Percentiles rank a stretch among this genome's conserved stretches.
Conservation (phyloP, 768 basidiomycete species). For the Collybia nuda region DNA sequence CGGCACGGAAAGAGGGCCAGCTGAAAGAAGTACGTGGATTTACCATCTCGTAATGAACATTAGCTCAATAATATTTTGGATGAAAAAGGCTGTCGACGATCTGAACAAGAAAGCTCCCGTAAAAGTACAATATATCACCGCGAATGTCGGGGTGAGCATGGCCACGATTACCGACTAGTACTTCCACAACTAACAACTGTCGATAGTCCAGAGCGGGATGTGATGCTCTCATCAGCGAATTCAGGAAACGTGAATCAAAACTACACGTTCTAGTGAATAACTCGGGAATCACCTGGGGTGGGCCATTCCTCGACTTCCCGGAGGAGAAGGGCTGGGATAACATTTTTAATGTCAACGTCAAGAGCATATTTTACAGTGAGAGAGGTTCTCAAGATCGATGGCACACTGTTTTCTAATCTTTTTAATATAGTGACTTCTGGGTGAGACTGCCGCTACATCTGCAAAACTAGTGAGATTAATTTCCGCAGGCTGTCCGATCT, state of each 20-base stretch:
- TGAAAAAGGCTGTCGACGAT: constrained; percentile 47
- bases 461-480: not conserved
- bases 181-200: not conserved
- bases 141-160: constrained; percentile 69
- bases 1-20: constrained; percentile 77
- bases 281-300: constrained; percentile 80
- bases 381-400: constrained; percentile 6
- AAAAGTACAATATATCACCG: constrained; percentile 70
- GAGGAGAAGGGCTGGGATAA: constrained; percentile 88
- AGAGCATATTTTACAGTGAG: constrained; percentile 80
- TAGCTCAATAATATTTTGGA: not conserved
- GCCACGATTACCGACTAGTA: not conserved
- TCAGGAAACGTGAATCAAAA: constrained; percentile 68
- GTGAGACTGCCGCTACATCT: constrained; percentile 22
- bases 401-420: not conserved
- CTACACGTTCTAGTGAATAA: constrained; percentile 86
- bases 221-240: constrained; percentile 64
- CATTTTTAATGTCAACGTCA: constrained; percentile 81
- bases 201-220: constrained; percentile 77
- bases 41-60: constrained; percentile 1
- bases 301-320: constrained; percentile 65
- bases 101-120: constrained; percentile 63
- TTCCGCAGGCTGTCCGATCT: constrained; percentile 50
- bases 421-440: constrained; percentile 49
- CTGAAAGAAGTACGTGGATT: constrained; percentile 61